These are phyloP conservation scores for Boletus rufocinnamomeus DNA, from an alignment of 768 basidiomycete genomes.

Conservation along the genomic window DNA sequence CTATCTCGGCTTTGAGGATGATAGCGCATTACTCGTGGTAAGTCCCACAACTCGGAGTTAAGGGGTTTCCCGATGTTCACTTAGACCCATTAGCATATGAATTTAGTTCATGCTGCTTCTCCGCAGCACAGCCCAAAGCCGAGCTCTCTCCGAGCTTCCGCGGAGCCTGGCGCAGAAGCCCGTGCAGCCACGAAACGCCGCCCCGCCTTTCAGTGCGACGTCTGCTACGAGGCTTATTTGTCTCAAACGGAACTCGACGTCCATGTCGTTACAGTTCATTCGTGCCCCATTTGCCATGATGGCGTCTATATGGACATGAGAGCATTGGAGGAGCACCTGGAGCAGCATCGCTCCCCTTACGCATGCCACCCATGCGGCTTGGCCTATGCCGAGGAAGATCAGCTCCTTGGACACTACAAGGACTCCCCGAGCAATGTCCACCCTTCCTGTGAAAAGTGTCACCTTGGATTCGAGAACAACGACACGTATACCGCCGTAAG, in stretches of 20 bases:
- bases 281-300: constrained; percentile 36
- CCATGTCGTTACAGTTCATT: constrained; percentile 33
- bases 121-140: constrained; percentile 15
- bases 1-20: constrained; percentile 38
- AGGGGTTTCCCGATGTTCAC: constrained; percentile 12
- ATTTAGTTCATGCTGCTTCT: constrained; percentile 17
- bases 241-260: constrained; percentile 33
- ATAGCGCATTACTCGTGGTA: constrained; percentile 33
- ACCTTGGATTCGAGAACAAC: constrained; percentile 38
- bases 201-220: constrained; percentile 20
- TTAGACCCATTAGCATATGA: constrained; percentile 20
- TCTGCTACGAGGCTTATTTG: constrained; percentile 26
- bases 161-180: constrained; percentile 8
- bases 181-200: constrained; percentile 3
- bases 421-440: constrained; percentile 38
- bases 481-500: constrained; percentile 34
- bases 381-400: constrained; percentile 35
- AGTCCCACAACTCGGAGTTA: constrained; percentile 15
- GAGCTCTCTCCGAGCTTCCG: constrained; percentile 13
- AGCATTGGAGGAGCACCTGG: constrained; percentile 32
- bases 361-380: constrained; percentile 26
- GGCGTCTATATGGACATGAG: constrained; percentile 30
- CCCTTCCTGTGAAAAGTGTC: constrained; percentile 38
- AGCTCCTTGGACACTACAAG: constrained; percentile 42
- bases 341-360: constrained; percentile 32